Evolutionary conservation across 495 filamentous ascomycete genomes (phyloP).

Genomic region (Hypoxylon cercidicola): DNA sequence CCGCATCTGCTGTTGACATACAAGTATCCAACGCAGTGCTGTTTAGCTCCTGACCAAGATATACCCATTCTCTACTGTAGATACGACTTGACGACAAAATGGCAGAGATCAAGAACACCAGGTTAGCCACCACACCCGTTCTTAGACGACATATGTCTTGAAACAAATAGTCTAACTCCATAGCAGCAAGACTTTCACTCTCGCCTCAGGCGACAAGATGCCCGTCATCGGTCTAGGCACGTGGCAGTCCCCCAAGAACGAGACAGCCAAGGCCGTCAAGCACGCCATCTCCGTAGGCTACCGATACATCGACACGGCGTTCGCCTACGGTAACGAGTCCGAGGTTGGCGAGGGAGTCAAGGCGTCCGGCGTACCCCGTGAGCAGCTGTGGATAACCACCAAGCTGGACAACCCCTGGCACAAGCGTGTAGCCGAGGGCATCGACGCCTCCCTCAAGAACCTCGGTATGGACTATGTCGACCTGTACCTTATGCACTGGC

Average conservation of each 20-base stretch:
- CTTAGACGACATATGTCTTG: neutral
- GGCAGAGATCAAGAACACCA: slow-evolving; percentile 50
- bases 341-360: slow-evolving; percentile 83
- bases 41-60: neutral
- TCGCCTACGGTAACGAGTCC: slow-evolving; percentile 85
- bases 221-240: slow-evolving; percentile 86
- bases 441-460: slow-evolving; percentile 73
- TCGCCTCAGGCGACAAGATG: slow-evolving; percentile 83
- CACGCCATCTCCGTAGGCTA: slow-evolving; percentile 78
- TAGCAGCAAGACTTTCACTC: slow-evolving; percentile 70
- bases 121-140: slow-evolving; percentile 35
- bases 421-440: slow-evolving; percentile 70
- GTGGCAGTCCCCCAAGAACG: slow-evolving; percentile 72
- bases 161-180: slow-evolving; percentile 1
- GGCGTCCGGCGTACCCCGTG: slow-evolving; percentile 81
- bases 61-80: neutral
- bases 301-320: slow-evolving; percentile 70
- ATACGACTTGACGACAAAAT: slow-evolving; percentile 36
- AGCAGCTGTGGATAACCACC: slow-evolving; percentile 87
- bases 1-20: slow-evolving; percentile 14
- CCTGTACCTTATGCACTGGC: slow-evolving; percentile 90
- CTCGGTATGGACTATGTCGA: slow-evolving; percentile 83
- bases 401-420: slow-evolving; percentile 90
- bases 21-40: slow-evolving; percentile 22
- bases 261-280: slow-evolving; percentile 70